Conservation (phyloP, 2,329 filamentous ascomycete genomes). For the Lecanicillium sp. region DNA sequence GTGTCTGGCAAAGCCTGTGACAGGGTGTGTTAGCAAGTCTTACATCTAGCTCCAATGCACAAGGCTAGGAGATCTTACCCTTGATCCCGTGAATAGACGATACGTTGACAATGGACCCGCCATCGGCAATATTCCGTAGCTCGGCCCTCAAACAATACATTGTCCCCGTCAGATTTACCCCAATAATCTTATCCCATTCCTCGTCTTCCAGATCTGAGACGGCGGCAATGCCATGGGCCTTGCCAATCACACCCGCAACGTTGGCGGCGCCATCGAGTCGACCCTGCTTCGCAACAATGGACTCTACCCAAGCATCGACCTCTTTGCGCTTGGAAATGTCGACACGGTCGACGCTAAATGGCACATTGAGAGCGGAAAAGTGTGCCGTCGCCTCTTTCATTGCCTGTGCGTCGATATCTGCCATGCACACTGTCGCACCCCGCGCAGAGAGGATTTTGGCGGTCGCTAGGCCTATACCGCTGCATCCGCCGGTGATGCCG, state of each 20-base stretch:
- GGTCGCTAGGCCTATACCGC: slow-evolving; percentile 32
- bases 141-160: slow-evolving; percentile 40
- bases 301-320: slow-evolving; percentile 40
- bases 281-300: slow-evolving; percentile 35
- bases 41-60: too few species aligned
- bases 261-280: slow-evolving; percentile 46
- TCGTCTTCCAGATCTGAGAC: slow-evolving; percentile 34
- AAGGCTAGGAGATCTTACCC: slow-evolving; percentile 12
- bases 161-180: slow-evolving; percentile 37
- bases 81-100: slow-evolving; percentile 40
- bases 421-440: slow-evolving; percentile 28
- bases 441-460: slow-evolving; percentile 26
- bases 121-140: slow-evolving; percentile 34
- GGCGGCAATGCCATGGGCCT: slow-evolving; percentile 27
- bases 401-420: slow-evolving; percentile 26
- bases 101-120: slow-evolving; percentile 50
- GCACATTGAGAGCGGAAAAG: slow-evolving; percentile 16
- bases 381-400: slow-evolving; percentile 21
- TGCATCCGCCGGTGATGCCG: slow-evolving; percentile 23
- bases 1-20: slow-evolving; percentile 21
- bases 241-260: slow-evolving; percentile 41
- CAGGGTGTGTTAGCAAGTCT: neutral
- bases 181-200: slow-evolving; percentile 37
- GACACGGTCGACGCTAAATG: slow-evolving; percentile 28
- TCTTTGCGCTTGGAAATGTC: slow-evolving; percentile 37